Conservation (phyloP, 2,329 filamentous ascomycete genomes). For the Aspergillus terreus region DNA sequence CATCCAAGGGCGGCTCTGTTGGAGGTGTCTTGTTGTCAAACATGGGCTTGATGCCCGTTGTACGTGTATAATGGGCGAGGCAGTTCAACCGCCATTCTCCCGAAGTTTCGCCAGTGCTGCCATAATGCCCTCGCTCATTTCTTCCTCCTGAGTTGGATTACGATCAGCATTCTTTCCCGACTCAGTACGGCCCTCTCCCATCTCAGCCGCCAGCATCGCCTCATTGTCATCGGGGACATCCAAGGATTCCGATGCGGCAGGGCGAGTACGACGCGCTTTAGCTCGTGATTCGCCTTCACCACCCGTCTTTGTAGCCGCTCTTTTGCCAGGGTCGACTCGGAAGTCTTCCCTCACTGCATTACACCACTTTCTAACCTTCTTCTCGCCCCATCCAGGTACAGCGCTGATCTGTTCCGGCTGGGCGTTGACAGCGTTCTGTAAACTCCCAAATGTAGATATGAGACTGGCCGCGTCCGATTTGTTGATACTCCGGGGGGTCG, state of each 20-base stretch:
- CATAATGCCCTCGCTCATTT: conserved; percentile 56
- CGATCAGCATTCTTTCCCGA: conserved; percentile 17
- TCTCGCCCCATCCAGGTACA: conserved; percentile 91
- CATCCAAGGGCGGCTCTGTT: too few relatives aligned
- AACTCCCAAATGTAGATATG: conserved; percentile 86
- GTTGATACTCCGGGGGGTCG: conserved; percentile 82
- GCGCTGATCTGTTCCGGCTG: conserved; percentile 77
- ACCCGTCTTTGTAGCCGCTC: conserved; percentile 34
- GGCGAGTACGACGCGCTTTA: conserved; percentile 25
- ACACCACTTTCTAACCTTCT: conserved; percentile 87
- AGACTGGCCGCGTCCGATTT: conserved; percentile 90
- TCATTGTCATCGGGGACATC: conserved; percentile 43
- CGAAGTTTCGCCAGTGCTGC: conserved; percentile 56
- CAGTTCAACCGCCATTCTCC: conserved; percentile 26
- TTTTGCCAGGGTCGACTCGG: conserved; percentile 67
- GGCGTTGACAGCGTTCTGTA: conserved; percentile 83
- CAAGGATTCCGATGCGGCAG: conserved; percentile 8
- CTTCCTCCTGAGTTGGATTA: conserved; percentile 32
- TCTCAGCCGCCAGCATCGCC: conserved; percentile 37
- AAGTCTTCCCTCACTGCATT: conserved; percentile 82
- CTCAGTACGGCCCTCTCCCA: conserved; percentile 18
- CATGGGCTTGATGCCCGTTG: too few relatives aligned
- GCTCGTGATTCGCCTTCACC: conserved; percentile 6
- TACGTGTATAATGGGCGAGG: too few relatives aligned
- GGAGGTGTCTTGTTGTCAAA: too few relatives aligned